Base-by-base conservation (phyloP, 768 basidiomycete species). In the Tricholoma furcatifolium region DNA sequence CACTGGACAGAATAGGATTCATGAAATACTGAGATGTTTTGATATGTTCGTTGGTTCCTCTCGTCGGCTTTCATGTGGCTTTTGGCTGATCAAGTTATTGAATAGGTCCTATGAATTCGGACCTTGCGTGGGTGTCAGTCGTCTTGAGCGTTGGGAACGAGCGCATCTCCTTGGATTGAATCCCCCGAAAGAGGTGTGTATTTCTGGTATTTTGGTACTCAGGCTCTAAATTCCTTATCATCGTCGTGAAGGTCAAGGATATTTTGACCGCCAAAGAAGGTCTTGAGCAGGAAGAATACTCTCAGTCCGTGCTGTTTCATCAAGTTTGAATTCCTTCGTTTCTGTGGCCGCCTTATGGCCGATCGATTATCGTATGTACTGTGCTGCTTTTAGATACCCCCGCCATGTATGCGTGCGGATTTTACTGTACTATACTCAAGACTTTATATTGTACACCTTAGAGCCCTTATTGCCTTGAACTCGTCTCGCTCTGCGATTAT, bases 131-230 rank as follows among this genome's bases (percentile, higher is more conserved):
- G 88, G 91, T 0, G 78, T 91, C 49, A 80, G 84, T n/a, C 83
- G 94, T 24, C 70, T 96, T 12, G 84, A 94, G 56, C 77, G 95
- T 35, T 98, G 93, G 92, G 82, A 94, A 63, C 78, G 94, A 44
- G 95, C 95, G 0, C 67, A 84, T 23, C 76, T 78, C 9, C 74
- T 95, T 41, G 92, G 92, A 2, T 72, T 97, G 17, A 76, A 85
- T 43, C 95, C 94, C 12, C 93, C 93, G 3, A 56, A 64, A 14
- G 90, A 93, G 76, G 93, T 88, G 60, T 52, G 81, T 32, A 31
- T 6, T 8, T 0, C 6, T 18, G 23, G 11, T 50, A 50, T 35
- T 18, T 47, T 15, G 48, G 46, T 11, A 55, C 20, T 51, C 4
- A 2, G 21, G 23, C n/a, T 15, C 6, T 9, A 32, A 17, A n/a